phyloP scores from a whole-genome alignment of 192 early-diverging fungal genomes.

The Phlyctochytrium planicorne region DNA sequence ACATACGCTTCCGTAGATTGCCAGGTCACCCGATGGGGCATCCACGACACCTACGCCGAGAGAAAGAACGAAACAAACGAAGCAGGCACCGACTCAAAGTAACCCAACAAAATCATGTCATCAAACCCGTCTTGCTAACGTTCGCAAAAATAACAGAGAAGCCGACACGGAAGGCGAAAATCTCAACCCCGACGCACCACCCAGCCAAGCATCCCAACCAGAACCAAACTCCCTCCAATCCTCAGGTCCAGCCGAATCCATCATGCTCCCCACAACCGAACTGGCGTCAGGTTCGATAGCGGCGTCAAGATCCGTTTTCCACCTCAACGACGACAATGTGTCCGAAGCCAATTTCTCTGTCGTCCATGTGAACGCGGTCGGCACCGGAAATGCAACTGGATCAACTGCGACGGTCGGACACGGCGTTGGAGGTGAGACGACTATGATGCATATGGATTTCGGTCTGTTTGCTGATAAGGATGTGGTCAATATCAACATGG shows the following conservation, averaged over 20 bases:
- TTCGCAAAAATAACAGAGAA: slow-evolving; percentile 8
- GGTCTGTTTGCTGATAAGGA: background rate
- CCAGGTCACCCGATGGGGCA: slow-evolving; percentile 46
- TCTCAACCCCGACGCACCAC: background rate
- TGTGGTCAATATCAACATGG: background rate
- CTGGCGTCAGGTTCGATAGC: slow-evolving; percentile 9
- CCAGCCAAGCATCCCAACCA: background rate
- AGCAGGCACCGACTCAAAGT: slow-evolving; percentile 1
- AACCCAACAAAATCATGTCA: too few relatives aligned
- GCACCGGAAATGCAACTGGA: too few relatives aligned
- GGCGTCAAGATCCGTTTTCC: slow-evolving; percentile 27
- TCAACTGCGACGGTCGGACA: background rate
- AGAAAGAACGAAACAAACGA: background rate
- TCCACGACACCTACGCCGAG: slow-evolving; percentile 44
- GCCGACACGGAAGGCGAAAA: background rate
- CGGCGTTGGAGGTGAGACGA: too few relatives aligned
- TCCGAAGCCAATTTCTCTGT: slow-evolving; percentile 27
- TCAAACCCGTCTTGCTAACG: too few relatives aligned
- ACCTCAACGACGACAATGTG: slow-evolving; percentile 32
- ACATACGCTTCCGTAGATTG: slow-evolving; percentile 41
- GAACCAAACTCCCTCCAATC: too few relatives aligned
- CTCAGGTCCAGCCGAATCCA: slow-evolving; percentile 1
- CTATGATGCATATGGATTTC: background rate
- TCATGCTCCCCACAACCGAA: background rate
- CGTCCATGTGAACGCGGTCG: slow-evolving; percentile 12